Conservation (phyloP, 2,329 filamentous ascomycete species). For the Pseudofabraea citricarpa region DNA sequence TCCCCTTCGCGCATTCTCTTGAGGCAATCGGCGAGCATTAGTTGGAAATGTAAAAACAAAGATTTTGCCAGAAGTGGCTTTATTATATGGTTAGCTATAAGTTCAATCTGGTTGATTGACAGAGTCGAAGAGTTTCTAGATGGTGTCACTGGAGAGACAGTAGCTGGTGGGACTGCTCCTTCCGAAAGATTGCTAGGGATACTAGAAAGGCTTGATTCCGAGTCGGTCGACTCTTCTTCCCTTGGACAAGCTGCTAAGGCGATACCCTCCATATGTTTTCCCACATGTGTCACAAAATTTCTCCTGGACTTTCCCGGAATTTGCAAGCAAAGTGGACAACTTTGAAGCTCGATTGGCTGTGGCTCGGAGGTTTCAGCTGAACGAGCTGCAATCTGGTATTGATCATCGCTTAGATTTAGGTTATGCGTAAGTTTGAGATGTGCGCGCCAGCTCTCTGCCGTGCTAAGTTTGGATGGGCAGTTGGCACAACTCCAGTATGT, state of each 20-base stretch:
- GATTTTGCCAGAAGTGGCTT: constrained; percentile 71
- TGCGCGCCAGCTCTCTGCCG: background rate
- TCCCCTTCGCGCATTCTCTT: constrained; percentile 76
- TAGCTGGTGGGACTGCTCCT: too few species aligned
- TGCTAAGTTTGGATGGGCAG: background rate
- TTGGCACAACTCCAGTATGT: constrained; percentile 1
- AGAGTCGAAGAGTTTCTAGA: too few species aligned
- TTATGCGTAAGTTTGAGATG: constrained; percentile 2
- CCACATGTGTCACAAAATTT: constrained; percentile 7
- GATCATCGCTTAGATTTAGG: background rate
- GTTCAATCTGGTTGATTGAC: too few species aligned
- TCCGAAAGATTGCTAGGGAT: too few species aligned
- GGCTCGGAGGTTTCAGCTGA: background rate
- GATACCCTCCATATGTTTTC: constrained; percentile 9
- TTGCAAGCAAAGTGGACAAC: constrained; percentile 6
- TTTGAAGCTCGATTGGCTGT: background rate
- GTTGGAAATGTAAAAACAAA: constrained; percentile 73
- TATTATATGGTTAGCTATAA: too few species aligned
- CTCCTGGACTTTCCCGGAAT: constrained; percentile 4
- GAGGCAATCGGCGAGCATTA: constrained; percentile 73
- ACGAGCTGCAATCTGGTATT: background rate
- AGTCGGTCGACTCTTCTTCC: too few species aligned
- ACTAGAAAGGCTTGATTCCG: too few species aligned
- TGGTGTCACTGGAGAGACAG: too few species aligned
- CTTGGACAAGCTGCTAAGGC: constrained; percentile 5